These are phyloP conservation scores for Bryoglossum gracile DNA, from an alignment of 495 filamentous ascomycete genomes.

Conservation along the genomic window DNA sequence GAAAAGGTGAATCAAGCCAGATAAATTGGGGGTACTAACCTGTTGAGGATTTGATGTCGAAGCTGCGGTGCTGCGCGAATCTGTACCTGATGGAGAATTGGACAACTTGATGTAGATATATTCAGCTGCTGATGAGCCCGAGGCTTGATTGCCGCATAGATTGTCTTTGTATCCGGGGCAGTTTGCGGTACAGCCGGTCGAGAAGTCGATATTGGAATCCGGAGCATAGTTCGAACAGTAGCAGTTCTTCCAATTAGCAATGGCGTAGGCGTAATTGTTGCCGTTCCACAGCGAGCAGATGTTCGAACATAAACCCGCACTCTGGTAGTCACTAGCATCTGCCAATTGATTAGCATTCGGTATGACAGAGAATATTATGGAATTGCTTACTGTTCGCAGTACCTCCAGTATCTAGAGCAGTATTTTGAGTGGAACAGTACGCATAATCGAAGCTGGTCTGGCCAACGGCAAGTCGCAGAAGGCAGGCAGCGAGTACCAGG, in stretches of 20 bases:
- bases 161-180: conserved; percentile 67
- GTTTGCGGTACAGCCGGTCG: conserved; percentile 42
- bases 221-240: conserved; percentile 74
- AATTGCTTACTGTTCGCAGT: conserved; percentile 18
- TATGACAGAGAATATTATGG: no score
- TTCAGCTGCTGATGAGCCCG: no score
- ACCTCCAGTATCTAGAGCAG: conserved; percentile 39
- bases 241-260: conserved; percentile 56
- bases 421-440: no score
- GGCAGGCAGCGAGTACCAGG: neutral
- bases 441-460: no score
- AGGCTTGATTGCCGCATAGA: conserved; percentile 58
- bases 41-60: conserved; percentile 4
- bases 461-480: no score
- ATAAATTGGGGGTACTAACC: conserved; percentile 14
- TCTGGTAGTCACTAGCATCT: conserved; percentile 56
- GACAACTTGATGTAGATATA: conserved; percentile 54
- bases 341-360: conserved; percentile 14
- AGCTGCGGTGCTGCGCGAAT: conserved; percentile 18
- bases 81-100: conserved; percentile 42
- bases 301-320: conserved; percentile 52
- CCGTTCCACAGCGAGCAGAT: no score
- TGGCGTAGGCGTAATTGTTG: conserved; percentile 55
- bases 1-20: neutral
- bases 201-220: conserved; percentile 30